phyloP scores from a whole-genome alignment of 768 basidiomycete species.

The Rhodotorula paludigena region DNA sequence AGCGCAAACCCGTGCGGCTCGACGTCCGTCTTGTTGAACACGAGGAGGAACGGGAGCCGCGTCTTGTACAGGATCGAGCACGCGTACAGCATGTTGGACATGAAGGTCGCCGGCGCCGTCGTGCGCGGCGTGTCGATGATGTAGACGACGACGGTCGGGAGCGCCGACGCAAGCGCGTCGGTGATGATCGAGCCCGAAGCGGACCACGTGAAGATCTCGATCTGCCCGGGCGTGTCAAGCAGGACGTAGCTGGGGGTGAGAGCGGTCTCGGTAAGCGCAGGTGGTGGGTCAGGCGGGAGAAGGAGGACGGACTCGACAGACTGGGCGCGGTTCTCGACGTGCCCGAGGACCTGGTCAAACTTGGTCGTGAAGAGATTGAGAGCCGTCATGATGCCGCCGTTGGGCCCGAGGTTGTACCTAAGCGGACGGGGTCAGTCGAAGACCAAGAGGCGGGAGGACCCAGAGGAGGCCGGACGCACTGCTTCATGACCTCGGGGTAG shows the following conservation, averaged over 20 bases:
- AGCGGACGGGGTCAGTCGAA: background rate
- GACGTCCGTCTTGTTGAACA: constrained; percentile 98
- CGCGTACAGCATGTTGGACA: constrained; percentile 99
- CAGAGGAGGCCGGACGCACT: constrained; percentile 58
- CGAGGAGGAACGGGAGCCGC: constrained; percentile 89
- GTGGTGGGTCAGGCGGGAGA: constrained; percentile 13
- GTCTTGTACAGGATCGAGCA: constrained; percentile 99
- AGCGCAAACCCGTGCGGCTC: constrained; percentile 82
- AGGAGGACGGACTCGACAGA: constrained; percentile 67
- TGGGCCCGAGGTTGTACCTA: constrained; percentile 96
- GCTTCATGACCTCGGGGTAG: constrained; percentile 98
- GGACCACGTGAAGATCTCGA: constrained; percentile 99
- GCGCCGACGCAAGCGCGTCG: constrained; percentile 84
- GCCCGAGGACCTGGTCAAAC: constrained; percentile 87
- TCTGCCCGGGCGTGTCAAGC: constrained; percentile 95
- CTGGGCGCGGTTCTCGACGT: constrained; percentile 86
- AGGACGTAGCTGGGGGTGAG: constrained; percentile 68
- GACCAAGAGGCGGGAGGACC: background rate
- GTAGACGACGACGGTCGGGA: constrained; percentile 93
- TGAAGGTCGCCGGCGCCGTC: constrained; percentile 91
- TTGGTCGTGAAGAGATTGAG: constrained; percentile 98
- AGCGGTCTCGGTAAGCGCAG: background rate
- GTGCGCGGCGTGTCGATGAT: constrained; percentile 95
- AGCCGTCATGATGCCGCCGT: constrained; percentile 94
- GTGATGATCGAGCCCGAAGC: constrained; percentile 98